Evolutionary conservation across 345 rosid species (phyloP).

Genomic region (Rhodomyrtus tomentosa): DNA sequence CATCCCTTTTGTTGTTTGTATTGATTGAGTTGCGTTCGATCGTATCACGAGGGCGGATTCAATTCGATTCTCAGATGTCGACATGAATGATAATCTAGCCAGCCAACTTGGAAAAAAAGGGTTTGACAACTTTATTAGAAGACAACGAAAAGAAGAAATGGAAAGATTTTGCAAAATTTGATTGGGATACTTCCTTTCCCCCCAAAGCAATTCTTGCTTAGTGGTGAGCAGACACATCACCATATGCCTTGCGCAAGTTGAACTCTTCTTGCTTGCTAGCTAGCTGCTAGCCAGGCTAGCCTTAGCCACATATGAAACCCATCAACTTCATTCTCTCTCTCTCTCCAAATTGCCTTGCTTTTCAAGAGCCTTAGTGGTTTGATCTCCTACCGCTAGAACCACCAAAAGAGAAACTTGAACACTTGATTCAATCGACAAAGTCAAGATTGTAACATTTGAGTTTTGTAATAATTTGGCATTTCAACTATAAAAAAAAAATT

Average conservation of each 20-base stretch:
- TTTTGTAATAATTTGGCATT: neutral
- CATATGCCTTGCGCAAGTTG: neutral
- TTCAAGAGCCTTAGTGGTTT: neutral
- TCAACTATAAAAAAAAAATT: neutral
- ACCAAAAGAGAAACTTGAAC: neutral
- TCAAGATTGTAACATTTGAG: neutral
- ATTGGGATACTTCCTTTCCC: neutral
- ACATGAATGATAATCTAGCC: fast-evolving
- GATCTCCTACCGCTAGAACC: neutral
- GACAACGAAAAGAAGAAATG: neutral
- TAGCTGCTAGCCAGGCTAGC: neutral
- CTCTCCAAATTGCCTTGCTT: neutral
- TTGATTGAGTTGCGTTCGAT: neutral
- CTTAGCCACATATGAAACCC: neutral
- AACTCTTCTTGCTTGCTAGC: neutral
- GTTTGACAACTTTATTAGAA: neutral
- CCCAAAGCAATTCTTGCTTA: neutral
- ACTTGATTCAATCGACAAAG: neutral
- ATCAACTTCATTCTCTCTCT: neutral
- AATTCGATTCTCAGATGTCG: neutral
- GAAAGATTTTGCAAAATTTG: neutral
- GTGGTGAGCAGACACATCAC: neutral
- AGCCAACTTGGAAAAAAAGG: neutral
- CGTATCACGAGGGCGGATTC: neutral
- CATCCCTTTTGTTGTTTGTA: neutral